phyloP scores from a whole-genome alignment of 805 yeast genomes.

The Myxozyma melibiosi region DNA sequence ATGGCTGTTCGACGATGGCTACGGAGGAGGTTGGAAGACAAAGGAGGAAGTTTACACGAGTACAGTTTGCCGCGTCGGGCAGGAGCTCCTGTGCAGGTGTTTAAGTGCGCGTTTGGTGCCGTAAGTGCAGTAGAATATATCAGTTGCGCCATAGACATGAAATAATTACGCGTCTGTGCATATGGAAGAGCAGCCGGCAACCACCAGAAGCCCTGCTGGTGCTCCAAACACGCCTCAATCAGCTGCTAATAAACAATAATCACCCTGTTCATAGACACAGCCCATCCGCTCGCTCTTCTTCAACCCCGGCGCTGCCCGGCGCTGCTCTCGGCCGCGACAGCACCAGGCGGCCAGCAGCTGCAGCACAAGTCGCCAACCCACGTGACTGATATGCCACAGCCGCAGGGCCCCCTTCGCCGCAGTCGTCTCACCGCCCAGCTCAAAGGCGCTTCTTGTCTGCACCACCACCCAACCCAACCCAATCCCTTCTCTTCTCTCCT shows the following conservation, averaged over 20 bases:
- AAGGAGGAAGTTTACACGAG: not conserved
- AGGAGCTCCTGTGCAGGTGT: no score
- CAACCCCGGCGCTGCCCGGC: no score
- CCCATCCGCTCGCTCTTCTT: no score
- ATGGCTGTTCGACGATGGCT: slow-evolving; percentile 1
- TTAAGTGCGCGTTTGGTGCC: not conserved
- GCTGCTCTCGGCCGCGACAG: no score
- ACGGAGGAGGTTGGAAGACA: no score
- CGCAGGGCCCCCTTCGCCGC: not conserved
- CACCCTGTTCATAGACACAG: no score
- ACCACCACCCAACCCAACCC: not conserved
- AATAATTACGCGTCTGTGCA: slow-evolving; percentile 3
- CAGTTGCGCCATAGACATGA: not conserved
- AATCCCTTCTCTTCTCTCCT: not conserved
- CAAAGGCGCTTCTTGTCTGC: not conserved
- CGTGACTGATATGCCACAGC: not conserved
- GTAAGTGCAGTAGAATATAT: not conserved
- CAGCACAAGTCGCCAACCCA: slow-evolving; percentile 5
- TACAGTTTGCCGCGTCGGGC: not conserved
- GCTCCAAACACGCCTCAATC: no score
- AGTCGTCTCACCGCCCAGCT: slow-evolving; percentile 1
- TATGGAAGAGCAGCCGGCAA: no score
- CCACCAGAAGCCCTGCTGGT: no score
- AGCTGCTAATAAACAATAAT: no score
- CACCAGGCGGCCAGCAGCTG: not conserved